These are phyloP conservation scores for Calonectria pseudoreteaudii DNA, from an alignment of 2,329 filamentous ascomycete genomes.

Conservation along the genomic window DNA sequence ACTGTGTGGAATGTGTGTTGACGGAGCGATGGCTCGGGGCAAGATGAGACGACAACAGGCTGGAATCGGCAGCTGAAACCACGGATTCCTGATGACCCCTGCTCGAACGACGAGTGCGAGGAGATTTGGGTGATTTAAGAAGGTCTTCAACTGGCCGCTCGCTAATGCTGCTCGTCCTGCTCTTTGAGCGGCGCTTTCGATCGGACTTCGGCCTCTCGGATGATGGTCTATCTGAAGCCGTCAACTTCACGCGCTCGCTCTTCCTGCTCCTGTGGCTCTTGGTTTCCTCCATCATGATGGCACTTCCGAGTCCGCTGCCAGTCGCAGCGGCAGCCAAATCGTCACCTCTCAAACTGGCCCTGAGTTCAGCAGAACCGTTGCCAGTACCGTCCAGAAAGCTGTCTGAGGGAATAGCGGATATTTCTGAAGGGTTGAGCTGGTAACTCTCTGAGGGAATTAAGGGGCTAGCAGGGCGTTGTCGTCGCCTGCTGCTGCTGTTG, in stretches of 20 bases:
- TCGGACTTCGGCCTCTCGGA: constrained; percentile 60
- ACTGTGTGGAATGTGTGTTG: constrained; percentile 65
- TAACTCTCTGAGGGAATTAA: constrained; percentile 73
- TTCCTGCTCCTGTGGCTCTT: constrained; percentile 59
- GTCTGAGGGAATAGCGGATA: constrained; percentile 79
- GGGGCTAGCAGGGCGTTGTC: constrained; percentile 75
- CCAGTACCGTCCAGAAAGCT: constrained; percentile 72
- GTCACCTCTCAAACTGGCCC: constrained; percentile 53
- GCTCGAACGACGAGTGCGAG: constrained; percentile 61
- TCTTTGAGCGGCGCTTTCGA: constrained; percentile 61
- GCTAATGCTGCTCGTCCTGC: constrained; percentile 60
- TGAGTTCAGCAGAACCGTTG: constrained; percentile 53
- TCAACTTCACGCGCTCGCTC: constrained; percentile 56
- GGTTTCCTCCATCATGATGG: constrained; percentile 55
- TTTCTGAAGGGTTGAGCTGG: constrained; percentile 79
- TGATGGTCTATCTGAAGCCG: constrained; percentile 41
- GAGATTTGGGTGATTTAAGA: constrained; percentile 46
- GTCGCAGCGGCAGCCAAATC: constrained; percentile 53
- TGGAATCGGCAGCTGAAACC: constrained; percentile 66
- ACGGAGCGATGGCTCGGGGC: constrained; percentile 67
- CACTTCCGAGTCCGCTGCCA: constrained; percentile 47
- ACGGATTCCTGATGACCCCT: constrained; percentile 64
- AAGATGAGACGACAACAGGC: constrained; percentile 64
- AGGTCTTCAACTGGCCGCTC: constrained; percentile 62
- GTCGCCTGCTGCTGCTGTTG: constrained; percentile 57